Evolutionary conservation across 768 basidiomycete species (phyloP).

Genomic region (Trametopsis cervina): DNA sequence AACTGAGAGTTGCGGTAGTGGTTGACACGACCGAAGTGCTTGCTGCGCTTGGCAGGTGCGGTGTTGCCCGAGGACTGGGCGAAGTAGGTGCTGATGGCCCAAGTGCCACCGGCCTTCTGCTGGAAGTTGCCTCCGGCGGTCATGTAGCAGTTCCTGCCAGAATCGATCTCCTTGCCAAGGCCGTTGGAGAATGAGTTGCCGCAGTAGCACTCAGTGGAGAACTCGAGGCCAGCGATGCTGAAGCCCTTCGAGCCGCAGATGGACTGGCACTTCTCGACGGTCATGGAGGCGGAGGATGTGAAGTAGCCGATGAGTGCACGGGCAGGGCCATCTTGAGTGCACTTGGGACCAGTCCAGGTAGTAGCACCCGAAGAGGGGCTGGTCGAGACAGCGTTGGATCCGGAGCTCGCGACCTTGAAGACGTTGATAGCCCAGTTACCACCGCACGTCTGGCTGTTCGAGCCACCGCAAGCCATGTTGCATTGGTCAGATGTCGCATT

Average conservation of each 20-base stretch:
- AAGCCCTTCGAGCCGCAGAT: conserved; percentile 24
- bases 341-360: conserved; percentile 14
- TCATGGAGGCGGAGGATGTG: conserved; percentile 19
- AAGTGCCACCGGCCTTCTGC: conserved; percentile 15
- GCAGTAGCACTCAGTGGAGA: conserved; percentile 28
- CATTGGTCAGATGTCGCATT: conserved; percentile 13
- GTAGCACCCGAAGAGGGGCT: conserved; percentile 3
- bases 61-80: conserved; percentile 4
- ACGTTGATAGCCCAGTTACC: conserved; percentile 15
- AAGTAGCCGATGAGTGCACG: conserved; percentile 20
- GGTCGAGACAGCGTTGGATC: not conserved
- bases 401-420: conserved; percentile 7
- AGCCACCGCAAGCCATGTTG: conserved; percentile 16
- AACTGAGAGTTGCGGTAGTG: conserved; percentile 7
- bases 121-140: conserved; percentile 10
- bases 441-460: conserved; percentile 12
- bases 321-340: conserved; percentile 15
- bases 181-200: conserved; percentile 16
- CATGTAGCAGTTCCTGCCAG: conserved; percentile 15
- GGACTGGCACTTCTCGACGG: conserved; percentile 22
- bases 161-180: conserved; percentile 8
- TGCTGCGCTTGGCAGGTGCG: conserved; percentile 7
- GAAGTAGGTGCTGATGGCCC: conserved; percentile 12
- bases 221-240: conserved; percentile 28
- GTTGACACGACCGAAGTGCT: conserved; percentile 14